Conservation (phyloP, 768 basidiomycete species). For the Xerocomellus chrysenteron region DNA sequence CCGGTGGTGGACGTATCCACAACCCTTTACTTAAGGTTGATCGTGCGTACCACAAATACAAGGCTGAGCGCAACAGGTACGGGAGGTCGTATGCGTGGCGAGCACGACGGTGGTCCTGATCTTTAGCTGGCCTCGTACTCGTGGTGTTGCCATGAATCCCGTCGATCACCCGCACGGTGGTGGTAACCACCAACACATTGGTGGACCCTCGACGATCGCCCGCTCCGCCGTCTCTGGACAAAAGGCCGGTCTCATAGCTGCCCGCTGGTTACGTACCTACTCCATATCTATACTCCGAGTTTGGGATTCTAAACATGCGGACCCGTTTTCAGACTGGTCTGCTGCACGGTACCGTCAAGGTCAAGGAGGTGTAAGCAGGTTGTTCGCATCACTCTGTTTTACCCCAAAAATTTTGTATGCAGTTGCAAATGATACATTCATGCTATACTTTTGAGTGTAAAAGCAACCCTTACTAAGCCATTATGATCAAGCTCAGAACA, state of each 20-base stretch:
- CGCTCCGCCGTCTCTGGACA: conserved; percentile 97
- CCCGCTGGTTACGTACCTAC: conserved; percentile 71
- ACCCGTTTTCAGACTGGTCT: conserved; percentile 75
- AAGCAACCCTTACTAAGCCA: no score
- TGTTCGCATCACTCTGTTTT: conserved; percentile 3
- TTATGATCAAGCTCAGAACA: no score
- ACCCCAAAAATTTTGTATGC: no score
- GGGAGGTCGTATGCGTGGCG: conserved; percentile 12
- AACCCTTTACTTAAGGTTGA: conserved; percentile 99
- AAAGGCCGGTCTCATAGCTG: conserved; percentile 98
- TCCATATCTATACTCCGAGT: background rate
- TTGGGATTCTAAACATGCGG: background rate
- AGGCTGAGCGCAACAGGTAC: conserved; percentile 97
- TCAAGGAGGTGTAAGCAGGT: conserved; percentile 77
- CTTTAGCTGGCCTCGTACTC: conserved; percentile 90
- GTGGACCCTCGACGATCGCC: conserved; percentile 96
- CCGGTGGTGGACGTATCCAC: conserved; percentile 98
- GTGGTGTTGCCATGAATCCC: conserved; percentile 99
- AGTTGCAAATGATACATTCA: no score
- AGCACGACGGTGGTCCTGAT: background rate
- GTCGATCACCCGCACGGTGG: conserved; percentile 99
- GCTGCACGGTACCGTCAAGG: conserved; percentile 96
- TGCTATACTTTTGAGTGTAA: no score
- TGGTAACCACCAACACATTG: conserved; percentile 99
- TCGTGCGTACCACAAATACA: conserved; percentile 92